These are phyloP conservation scores for Capronia americana DNA, from an alignment of 2,329 filamentous ascomycete genomes.

Conservation along the genomic window DNA sequence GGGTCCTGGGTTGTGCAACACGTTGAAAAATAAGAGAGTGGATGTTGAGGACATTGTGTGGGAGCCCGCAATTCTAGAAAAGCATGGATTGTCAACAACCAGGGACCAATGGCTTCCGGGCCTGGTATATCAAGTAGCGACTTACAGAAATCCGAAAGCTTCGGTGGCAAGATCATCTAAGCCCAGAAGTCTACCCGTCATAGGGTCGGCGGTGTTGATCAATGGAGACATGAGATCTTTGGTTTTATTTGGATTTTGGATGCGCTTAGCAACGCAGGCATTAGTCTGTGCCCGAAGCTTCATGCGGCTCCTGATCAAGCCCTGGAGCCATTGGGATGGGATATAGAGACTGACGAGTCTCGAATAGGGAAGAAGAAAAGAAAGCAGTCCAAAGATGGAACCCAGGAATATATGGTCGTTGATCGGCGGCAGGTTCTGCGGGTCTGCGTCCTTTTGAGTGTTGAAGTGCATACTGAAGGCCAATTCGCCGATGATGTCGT, in stretches of 20 bases:
- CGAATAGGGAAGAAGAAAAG: slow-evolving; percentile 38
- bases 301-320: slow-evolving; percentile 10
- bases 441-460: slow-evolving; percentile 42
- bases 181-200: slow-evolving; percentile 45
- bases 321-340: too few relatives aligned
- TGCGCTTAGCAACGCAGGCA: slow-evolving; percentile 1
- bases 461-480: slow-evolving; percentile 45
- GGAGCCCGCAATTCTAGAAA: slow-evolving; percentile 44
- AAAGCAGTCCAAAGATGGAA: slow-evolving; percentile 43
- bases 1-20: slow-evolving; percentile 43
- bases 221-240: slow-evolving; percentile 44
- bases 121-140: background rate
- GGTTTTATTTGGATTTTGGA: slow-evolving; percentile 26
- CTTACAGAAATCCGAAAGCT: slow-evolving; percentile 49
- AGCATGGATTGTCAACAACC: background rate
- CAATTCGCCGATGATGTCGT: slow-evolving; percentile 15
- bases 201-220: slow-evolving; percentile 47
- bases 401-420: slow-evolving; percentile 45
- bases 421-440: slow-evolving; percentile 44
- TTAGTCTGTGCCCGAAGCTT: slow-evolving; percentile 5
- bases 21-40: slow-evolving; percentile 44
- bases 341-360: too few relatives aligned
- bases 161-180: slow-evolving; percentile 46
- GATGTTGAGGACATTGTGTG: slow-evolving; percentile 46
- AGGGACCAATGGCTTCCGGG: background rate